Conservation (phyloP, 441 rosid species). For the Croton setiger region DNA sequence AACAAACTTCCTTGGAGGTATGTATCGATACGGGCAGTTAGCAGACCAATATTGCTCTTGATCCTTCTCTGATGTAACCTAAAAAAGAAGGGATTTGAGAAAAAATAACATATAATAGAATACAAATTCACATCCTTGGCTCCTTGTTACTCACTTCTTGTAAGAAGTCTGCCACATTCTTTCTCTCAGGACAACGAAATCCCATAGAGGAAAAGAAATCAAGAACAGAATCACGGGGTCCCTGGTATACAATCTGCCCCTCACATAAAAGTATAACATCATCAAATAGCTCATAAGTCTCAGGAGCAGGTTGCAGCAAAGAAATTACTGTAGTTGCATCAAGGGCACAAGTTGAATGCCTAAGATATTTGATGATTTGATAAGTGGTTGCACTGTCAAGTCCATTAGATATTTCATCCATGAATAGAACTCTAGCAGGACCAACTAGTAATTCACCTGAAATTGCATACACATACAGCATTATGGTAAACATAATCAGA, state of each 20-base stretch:
- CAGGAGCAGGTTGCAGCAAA: constrained; percentile 93
- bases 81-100: constrained; percentile 18
- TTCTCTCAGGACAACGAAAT: constrained; percentile 85
- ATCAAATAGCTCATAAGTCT: constrained; percentile 86
- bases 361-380: constrained; percentile 83
- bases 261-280: constrained; percentile 87
- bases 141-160: constrained; percentile 70
- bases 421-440: constrained; percentile 91
- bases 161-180: constrained; percentile 94
- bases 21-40: constrained; percentile 65
- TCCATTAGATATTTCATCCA: constrained; percentile 98
- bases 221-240: constrained; percentile 68
- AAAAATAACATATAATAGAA: neutral
- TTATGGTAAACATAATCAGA: neutral
- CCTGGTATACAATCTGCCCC: constrained; percentile 93
- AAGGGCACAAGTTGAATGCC: constrained; percentile 80
- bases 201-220: constrained; percentile 78
- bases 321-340: constrained; percentile 85
- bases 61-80: constrained; percentile 89
- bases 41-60: constrained; percentile 95
- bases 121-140: constrained; percentile 15
- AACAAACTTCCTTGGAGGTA: constrained; percentile 80
- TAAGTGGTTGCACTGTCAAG: constrained; percentile 92
- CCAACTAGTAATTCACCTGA: constrained; percentile 93
- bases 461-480: constrained; percentile 18